A percentile compares a stretch with the other conserved stretches of the same genome.
phyloP scores from a whole-genome alignment of 192 early-diverging fungal genomes.

The Coemansia sp. region DNA sequence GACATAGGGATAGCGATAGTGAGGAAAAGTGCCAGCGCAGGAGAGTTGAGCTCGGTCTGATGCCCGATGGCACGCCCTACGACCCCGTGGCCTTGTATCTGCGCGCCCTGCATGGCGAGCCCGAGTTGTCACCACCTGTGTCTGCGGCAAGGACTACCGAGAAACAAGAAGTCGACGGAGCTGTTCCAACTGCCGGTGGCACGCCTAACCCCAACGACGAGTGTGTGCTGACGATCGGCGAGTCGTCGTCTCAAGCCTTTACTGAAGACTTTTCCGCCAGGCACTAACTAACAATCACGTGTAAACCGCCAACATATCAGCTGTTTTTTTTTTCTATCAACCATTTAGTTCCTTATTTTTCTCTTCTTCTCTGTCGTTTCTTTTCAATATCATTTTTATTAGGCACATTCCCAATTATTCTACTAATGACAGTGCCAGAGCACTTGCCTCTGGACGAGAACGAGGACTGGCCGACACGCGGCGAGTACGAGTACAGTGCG shows the following conservation, averaged over 20 bases:
- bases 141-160: not conserved
- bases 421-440: slow-evolving; percentile 26
- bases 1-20: slow-evolving; percentile 38
- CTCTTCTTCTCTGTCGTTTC: not conserved
- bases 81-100: slow-evolving; percentile 48
- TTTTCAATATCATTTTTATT: not conserved
- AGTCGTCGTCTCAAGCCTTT: slow-evolving; percentile 1
- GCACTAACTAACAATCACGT: slow-evolving; percentile 12
- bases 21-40: slow-evolving; percentile 40
- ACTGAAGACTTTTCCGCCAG: not conserved
- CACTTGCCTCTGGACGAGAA: slow-evolving; percentile 32
- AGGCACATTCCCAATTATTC: not conserved
- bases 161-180: not conserved
- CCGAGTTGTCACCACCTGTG: slow-evolving; percentile 14
- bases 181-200: not conserved
- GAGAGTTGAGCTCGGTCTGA: slow-evolving; percentile 39
- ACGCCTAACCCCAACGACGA: not conserved
- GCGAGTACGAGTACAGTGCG: slow-evolving; percentile 31
- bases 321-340: not conserved
- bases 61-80: slow-evolving; percentile 49
- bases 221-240: slow-evolving; percentile 9
- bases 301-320: slow-evolving; percentile 5
- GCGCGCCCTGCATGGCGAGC: slow-evolving; percentile 17
- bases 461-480: slow-evolving; percentile 45
- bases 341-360: not conserved